Evolutionary conservation across 371 early-diverging fungal species (phyloP), one percentile per base, ranked within the genome.

Genomic region (Rhizopus delemar): DNA sequence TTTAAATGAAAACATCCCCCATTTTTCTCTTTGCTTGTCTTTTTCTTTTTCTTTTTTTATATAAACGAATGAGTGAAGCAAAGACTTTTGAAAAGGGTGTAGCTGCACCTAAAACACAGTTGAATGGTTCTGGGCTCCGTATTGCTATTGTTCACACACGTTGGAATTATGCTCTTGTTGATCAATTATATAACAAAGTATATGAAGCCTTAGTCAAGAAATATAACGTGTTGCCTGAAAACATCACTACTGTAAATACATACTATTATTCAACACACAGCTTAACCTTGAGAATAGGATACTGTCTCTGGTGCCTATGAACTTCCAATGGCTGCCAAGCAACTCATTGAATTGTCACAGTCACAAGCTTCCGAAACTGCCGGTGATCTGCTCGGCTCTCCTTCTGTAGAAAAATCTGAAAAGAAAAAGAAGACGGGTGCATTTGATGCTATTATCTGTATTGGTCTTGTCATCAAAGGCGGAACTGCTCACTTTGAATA

Each of bases 401-500:
- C 79, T 38, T 65, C 70, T 35, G 3, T 66, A 0, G 57, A 57
- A 2, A 60, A 49, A 5, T 48, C 59, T 3, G 46, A 60, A 8
- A 58, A 62, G 22, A 22, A 22, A 22, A 22, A 22, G 49, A 77
- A 82, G 35, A 75, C 75, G 3, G 73, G 77, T 9, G 83, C 89
- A 8, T 87, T 89, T 62, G 94, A 96, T 72, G 96, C 93, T 12
- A 92, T 87, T n/a, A 93, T 98, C 59, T 87, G 91, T 60, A 87
- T 98, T 65, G 98, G 98, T 45, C 90, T 96, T 29, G 87, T 98
- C 53, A 96, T 98, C 84, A 98, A 96, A 85, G 98, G 98, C 46
- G 83, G 84, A 53, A 98, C 98, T 41, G 93, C 94, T 87, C 98
- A 98, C 66, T 98, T 96, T 82, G 98, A 97, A 74, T 98, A 98